Evolutionary conservation across 306 rosid species (phyloP), one percentile per base, ranked within the genome.

Genomic region (Casuarina cunninghamiana): DNA sequence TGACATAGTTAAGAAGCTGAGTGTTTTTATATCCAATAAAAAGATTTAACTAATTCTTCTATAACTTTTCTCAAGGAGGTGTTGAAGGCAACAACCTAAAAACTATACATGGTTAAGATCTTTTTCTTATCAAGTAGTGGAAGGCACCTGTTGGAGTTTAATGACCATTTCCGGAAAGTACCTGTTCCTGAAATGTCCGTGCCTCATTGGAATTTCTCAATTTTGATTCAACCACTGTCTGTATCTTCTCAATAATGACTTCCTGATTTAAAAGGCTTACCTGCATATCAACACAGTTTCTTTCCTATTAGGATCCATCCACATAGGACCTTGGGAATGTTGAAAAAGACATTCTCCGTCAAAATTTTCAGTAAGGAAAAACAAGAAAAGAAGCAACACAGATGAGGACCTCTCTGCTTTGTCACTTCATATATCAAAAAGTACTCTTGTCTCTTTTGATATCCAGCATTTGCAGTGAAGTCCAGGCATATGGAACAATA

Each of bases 231-330:
- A 94, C 86, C 75, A 88, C 86, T 0, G 90, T 87, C 82, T 94
- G 95, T 87, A 94, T 90, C 91, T 86, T 90, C 87, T 92, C 97
- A 83, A 94, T 85, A 78, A 94, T 86, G 77, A 87, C 82, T 88
- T 94, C 98, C 84, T 94, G 98, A 74, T 89, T 92, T 81, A 94
- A 79, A 82, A 94, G 86, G 81, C 97, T 92, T 75, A 94, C 98
- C 98, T 94, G 85, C 72, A 83, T 73, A 71, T 42, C 60, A 70
- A 69, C 32, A 81, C 50, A 11, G 57, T 50, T 9, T 60, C 19
- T 70, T 77, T 42, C 74, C 66, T 46, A 46, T 74, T 68, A 35
- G 71, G 76, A 67, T 10, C 10, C 48, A 53, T 61, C 39, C 69
- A 78, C 80, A 10, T 21, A 5, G 39, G 5, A 26, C n/a, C 61